Evolutionary conservation across 352 stramenopile genomes (phyloP).

Genomic region (Pelagophyceae sp.): DNA sequence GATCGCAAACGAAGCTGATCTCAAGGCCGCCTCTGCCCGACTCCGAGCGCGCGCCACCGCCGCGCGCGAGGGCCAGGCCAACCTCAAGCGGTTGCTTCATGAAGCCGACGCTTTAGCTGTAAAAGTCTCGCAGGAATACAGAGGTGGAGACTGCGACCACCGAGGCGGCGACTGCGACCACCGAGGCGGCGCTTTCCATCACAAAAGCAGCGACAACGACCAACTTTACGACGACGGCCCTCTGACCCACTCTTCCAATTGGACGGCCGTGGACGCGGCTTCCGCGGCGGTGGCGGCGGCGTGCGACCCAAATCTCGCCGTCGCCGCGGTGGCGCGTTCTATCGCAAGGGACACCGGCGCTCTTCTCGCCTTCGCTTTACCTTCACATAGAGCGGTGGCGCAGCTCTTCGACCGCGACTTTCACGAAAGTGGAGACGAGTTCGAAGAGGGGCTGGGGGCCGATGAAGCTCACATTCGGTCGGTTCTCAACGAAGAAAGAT

Average conservation of each 20-base stretch:
- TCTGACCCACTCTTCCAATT: no score
- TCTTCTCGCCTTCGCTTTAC: neutral
- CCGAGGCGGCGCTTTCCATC: no score
- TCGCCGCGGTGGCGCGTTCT: neutral
- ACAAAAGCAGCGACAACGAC: no score
- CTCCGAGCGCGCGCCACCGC: neutral
- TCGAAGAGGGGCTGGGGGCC: no score
- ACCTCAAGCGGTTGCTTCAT: constrained; percentile 16
- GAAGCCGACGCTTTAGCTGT: neutral
- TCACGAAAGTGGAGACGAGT: no score
- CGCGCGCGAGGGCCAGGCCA: neutral
- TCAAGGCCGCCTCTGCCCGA: constrained; percentile 5
- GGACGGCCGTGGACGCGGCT: constrained; percentile 6
- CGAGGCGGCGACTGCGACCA: no score
- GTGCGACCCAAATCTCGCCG: neutral
- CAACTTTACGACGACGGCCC: no score
- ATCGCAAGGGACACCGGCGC: neutral
- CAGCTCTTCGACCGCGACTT: neutral
- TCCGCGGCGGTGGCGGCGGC: neutral
- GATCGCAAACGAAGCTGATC: neutral
- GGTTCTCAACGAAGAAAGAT: no score
- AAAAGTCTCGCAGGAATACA: no score
- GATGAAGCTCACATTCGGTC: no score
- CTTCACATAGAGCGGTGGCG: no score
- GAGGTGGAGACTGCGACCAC: no score